Evolutionary conservation across 345 rosid species (phyloP).

Genomic region (Lepidium sativum): DNA sequence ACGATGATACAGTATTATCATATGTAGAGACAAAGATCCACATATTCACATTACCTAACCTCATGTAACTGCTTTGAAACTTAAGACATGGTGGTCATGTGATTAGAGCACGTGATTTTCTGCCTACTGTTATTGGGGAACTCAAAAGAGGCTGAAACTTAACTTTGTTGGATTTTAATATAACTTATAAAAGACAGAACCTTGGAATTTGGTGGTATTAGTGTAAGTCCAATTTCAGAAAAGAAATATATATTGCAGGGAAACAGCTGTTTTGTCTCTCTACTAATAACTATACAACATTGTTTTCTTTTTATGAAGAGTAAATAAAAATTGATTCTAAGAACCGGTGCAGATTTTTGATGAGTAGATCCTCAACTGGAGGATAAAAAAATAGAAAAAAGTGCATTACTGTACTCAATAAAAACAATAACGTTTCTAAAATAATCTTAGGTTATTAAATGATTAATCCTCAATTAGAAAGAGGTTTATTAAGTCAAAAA

Average conservation of each 20-base stretch:
- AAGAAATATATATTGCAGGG: constrained; percentile 8
- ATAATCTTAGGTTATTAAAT: not conserved
- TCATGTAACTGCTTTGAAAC: constrained; percentile 16
- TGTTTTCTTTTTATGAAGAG: no score
- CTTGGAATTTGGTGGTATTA: constrained; percentile 22
- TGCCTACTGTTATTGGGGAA: constrained; percentile 27
- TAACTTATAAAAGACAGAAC: not conserved
- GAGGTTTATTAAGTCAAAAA: not conserved
- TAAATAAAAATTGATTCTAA: not conserved
- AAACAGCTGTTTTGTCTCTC: constrained; percentile 29
- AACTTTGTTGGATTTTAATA: constrained; percentile 17
- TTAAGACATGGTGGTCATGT: constrained; percentile 25
- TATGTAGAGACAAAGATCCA: constrained; percentile 22
- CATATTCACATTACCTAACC: constrained; percentile 16
- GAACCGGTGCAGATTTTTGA: constrained; percentile 12
- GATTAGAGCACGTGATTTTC: constrained; percentile 27
- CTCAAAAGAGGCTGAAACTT: constrained; percentile 25
- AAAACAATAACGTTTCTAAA: not conserved
- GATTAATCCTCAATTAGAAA: not conserved
- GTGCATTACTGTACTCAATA: not conserved
- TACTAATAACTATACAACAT: not conserved
- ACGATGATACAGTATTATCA: constrained; percentile 1
- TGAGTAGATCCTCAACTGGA: constrained; percentile 6
- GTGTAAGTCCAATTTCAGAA: constrained; percentile 12
- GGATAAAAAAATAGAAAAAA: not conserved